Evolutionary conservation across 805 yeast genomes (phyloP), one percentile per base, ranked within the genome.

Genomic region (Ogataea methylovora): DNA sequence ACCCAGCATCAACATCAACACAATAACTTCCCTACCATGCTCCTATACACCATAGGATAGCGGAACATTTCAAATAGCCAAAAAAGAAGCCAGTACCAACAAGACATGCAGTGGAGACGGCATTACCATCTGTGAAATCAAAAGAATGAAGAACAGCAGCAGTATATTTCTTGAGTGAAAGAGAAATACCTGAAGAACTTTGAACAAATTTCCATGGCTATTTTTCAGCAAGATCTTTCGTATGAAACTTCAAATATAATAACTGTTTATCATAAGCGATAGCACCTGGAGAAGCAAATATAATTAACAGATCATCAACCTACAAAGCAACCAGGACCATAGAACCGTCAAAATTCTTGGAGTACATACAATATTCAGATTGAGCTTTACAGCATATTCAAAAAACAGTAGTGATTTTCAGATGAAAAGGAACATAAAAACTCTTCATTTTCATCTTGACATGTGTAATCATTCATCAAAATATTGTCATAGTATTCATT

Each of bases 21-120:
- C 18, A 29, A 24, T 24, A 34, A 34, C 16, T 31, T 31, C 23
- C 34, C 34, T 26, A 31, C 34, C 34, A 31, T 18, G 27, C 28
- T 30, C 4, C 27, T 27, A 30, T 24, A 24, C 17, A 9, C 17
- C 26, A 30, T n/a, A 14, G 25, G 30, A 13, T 7, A 25, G 17
- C 7, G 7, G 16, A 11, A 17, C 17, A 25, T 11, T 5, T 5
- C 17, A 12, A 4, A 17, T 11, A 25, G 11, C 27, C 5, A 8
- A 5, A 13, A n/a, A 14, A 25, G 5, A 25, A 10, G 14, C 7
- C 16, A n/a, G n/a, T n/a, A n/a, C n/a, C n/a, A 11, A 10, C 23
- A 8, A 10, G 23, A 21, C 23, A 21, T 21, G 23, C 9, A 21
- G 23, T 21, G 10, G 23, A 7, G 10, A 21, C 23, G 7, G 23